Conservation (phyloP, 805 yeast genomes). For the Ogataea paradorogensis region DNA sequence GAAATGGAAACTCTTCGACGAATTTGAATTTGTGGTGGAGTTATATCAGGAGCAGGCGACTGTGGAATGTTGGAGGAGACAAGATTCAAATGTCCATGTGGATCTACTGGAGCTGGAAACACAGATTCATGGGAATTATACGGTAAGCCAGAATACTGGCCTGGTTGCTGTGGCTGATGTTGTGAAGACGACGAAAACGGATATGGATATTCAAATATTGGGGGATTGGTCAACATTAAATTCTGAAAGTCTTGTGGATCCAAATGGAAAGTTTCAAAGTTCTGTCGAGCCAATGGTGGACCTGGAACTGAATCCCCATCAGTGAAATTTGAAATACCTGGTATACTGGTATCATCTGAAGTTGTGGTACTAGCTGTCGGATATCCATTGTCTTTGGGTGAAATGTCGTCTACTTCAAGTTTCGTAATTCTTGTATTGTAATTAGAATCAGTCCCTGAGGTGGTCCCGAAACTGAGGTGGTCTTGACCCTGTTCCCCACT, state of each 20-base stretch:
- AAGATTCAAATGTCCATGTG: background rate
- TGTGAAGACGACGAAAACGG: constrained; percentile 12
- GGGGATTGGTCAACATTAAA: constrained; percentile 36
- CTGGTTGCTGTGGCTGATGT: background rate
- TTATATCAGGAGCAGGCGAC: background rate
- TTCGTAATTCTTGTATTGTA: too few relatives aligned
- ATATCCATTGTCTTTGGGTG: background rate
- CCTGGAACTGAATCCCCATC: background rate
- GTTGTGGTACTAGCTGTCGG: constrained; percentile 1
- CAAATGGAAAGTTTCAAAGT: constrained; percentile 30
- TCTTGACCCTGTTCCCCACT: background rate
- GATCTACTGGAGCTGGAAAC: background rate
- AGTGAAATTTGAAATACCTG: background rate
- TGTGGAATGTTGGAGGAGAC: background rate
- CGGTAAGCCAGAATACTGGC: background rate
- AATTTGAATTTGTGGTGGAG: constrained; percentile 20
- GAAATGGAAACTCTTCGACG: constrained; percentile 76
- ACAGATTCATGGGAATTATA: background rate
- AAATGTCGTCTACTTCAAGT: background rate
- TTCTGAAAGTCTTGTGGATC: constrained; percentile 37
- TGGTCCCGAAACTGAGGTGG: background rate
- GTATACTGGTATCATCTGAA: constrained; percentile 6
- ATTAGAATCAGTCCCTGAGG: too few relatives aligned
- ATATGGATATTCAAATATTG: constrained; percentile 31
- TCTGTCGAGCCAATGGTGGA: background rate